Evolutionary conservation across 345 rosid genomes (phyloP).

Genomic region (Pistacia integerrima): DNA sequence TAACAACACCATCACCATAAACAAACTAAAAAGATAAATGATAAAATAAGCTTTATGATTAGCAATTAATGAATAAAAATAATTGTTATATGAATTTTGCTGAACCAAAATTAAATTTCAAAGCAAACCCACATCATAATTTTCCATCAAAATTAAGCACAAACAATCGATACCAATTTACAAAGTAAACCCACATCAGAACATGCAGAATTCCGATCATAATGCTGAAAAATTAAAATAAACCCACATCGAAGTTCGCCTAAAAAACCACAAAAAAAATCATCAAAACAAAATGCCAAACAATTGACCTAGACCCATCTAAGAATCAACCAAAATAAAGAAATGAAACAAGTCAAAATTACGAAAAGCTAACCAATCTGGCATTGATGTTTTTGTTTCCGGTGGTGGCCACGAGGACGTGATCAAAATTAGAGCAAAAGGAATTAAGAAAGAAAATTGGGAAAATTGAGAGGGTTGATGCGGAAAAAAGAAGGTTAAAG

Average conservation of each 20-base stretch:
- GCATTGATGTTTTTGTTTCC: slow-evolving; percentile 97
- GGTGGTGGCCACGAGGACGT: slow-evolving; percentile 67
- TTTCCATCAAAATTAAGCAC: no score
- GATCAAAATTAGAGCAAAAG: slow-evolving; percentile 20
- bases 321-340: background rate
- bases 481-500: background rate
- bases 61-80: no score
- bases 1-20: no score
- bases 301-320: background rate
- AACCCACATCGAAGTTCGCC: slow-evolving; percentile 15
- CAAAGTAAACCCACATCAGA: slow-evolving; percentile 1
- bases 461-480: background rate
- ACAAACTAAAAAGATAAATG: no score
- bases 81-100: no score
- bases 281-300: background rate
- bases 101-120: background rate
- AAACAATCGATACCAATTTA: no score
- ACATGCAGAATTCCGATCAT: background rate
- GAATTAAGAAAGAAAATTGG: background rate
- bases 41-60: no score
- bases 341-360: background rate
- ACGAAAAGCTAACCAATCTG: slow-evolving; percentile 55
- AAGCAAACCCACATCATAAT: background rate
- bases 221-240: slow-evolving; percentile 6
- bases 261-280: background rate